Conservation (phyloP, 225 moss, liverwort and hornwort genomes). For the Polytrichum formosum region DNA sequence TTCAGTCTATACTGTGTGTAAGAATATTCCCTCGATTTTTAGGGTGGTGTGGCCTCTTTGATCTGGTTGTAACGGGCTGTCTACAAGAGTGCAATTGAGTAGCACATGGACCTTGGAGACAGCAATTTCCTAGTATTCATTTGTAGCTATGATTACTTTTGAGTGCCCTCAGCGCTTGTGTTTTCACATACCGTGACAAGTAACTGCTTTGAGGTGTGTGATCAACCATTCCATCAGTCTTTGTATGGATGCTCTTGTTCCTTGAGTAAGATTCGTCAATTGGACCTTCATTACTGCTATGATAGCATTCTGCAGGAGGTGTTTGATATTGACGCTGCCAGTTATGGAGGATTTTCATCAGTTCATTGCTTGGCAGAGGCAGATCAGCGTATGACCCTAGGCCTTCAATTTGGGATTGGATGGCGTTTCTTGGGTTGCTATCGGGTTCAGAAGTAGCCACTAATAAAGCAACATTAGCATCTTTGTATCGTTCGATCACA, state of each 20-base stretch:
- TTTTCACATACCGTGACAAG: constrained; percentile 33
- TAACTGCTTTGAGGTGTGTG: constrained; percentile 21
- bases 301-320: neutral
- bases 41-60: neutral
- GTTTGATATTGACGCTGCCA: neutral
- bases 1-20: neutral
- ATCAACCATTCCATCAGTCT: neutral
- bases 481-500: neutral
- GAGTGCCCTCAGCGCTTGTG: neutral
- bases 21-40: neutral
- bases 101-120: neutral
- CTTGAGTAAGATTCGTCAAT: neutral
- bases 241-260: neutral
- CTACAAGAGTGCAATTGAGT: neutral
- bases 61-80: neutral
- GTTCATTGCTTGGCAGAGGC: constrained; percentile 10
- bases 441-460: neutral
- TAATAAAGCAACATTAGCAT: neutral
- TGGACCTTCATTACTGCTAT: constrained; percentile 3
- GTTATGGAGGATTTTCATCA: constrained; percentile 14
- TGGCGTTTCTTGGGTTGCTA: neutral
- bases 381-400: constrained; percentile 2
- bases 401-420: neutral
- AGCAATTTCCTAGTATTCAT: neutral
- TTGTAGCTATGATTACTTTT: neutral